Evolutionary conservation across 345 rosid genomes (phyloP).

Genomic region (rapeseed (Brassica napus)): Da-Ae NC_063439.1:20844001-20844500

Average conservation of each 20-base stretch:
- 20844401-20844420: background rate
- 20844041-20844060: background rate
- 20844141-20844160: constrained; percentile 18
- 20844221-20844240: constrained; percentile 53
- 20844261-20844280: background rate
- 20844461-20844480: constrained; percentile 78
- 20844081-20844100: background rate
- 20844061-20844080: constrained; percentile 1
- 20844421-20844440: constrained; percentile 44
- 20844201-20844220: constrained; percentile 44
- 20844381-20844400: background rate
- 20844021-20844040: background rate
- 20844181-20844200: constrained; percentile 51
- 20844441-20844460: constrained; percentile 96
- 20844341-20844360: background rate
- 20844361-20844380: too few relatives aligned
- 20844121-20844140: background rate
- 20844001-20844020: background rate
- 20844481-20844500: constrained; percentile 48
- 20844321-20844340: background rate
- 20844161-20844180: constrained; percentile 43
- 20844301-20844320: too few relatives aligned
- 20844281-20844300: background rate
- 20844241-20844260: constrained; percentile 42
- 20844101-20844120: constrained; percentile 48